Evolutionary conservation across 768 basidiomycete species (phyloP).

Genomic region (Terana coerulea): DNA sequence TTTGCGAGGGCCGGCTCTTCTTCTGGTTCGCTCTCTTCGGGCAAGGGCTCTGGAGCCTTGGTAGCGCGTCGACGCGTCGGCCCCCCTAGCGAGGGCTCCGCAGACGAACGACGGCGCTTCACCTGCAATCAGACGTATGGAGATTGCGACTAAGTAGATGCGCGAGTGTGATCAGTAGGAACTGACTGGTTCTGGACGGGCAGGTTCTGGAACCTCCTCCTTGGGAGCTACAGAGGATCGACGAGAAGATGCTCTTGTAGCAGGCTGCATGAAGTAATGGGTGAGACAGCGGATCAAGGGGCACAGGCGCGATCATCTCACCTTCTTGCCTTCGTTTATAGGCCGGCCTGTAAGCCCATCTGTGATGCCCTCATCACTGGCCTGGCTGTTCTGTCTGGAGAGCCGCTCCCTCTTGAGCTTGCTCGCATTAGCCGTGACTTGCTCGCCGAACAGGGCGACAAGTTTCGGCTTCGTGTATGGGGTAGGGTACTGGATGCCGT

Average conservation of each 20-base stretch:
- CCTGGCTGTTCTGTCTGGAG: conserved; percentile 62
- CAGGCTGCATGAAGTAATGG: conserved; percentile 24
- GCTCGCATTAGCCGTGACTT: conserved; percentile 57
- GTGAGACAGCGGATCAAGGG: conserved; percentile 5
- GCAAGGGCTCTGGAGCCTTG: conserved; percentile 36
- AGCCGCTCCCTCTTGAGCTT: conserved; percentile 62
- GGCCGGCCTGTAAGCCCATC: conserved; percentile 81
- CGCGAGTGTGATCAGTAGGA: neutral
- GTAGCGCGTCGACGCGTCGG: conserved; percentile 34
- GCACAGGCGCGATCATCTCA: conserved; percentile 21
- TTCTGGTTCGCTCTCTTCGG: conserved; percentile 78
- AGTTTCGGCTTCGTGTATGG: conserved; percentile 77
- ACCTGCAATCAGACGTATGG: conserved; percentile 45
- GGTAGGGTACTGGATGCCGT: conserved; percentile 69
- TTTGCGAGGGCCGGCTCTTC: conserved; percentile 60
- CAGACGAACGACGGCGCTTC: conserved; percentile 79
- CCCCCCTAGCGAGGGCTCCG: conserved; percentile 64
- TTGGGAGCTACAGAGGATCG: conserved; percentile 56
- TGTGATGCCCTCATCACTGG: conserved; percentile 79
- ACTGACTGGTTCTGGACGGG: conserved; percentile 55
- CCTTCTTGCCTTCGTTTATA: conserved; percentile 46
- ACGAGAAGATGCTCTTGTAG: conserved; percentile 53
- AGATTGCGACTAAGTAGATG: neutral
- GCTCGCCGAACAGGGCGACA: conserved; percentile 71
- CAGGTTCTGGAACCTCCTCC: conserved; percentile 31